Evolutionary conservation across 257 asterid genomes (phyloP).

Genomic region (Salvia rosmarinus): DNA sequence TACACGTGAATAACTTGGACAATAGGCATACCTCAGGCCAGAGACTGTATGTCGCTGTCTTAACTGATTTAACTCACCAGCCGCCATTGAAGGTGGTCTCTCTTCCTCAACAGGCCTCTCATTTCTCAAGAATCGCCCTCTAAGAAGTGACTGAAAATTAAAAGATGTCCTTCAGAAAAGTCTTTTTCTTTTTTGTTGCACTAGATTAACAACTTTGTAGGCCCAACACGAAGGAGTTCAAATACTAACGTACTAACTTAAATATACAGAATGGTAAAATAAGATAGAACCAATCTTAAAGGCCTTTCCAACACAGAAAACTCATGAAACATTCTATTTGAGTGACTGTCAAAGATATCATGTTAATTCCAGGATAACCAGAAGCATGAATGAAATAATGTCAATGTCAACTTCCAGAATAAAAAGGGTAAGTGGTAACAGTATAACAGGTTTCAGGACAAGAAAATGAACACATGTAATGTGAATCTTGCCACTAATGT

Average conservation of each 20-base stretch:
- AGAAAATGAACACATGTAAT: background rate
- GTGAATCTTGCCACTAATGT: slow-evolving; percentile 21
- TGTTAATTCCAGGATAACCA: slow-evolving; percentile 14
- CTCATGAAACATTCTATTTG: background rate
- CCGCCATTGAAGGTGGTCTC: slow-evolving; percentile 62
- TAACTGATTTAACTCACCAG: slow-evolving; percentile 58
- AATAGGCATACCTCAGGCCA: slow-evolving; percentile 54
- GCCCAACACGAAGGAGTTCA: background rate
- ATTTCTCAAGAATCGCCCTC: slow-evolving; percentile 70
- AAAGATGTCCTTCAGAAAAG: slow-evolving; percentile 20
- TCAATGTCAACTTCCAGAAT: slow-evolving; percentile 24
- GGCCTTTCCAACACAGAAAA: slow-evolving; percentile 17
- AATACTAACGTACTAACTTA: slow-evolving; percentile 16
- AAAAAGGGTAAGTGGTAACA: background rate
- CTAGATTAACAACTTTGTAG: background rate
- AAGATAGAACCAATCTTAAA: slow-evolving; percentile 2
- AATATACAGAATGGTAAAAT: background rate
- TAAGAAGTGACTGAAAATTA: slow-evolving; percentile 58
- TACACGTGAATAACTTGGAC: slow-evolving; percentile 29
- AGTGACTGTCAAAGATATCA: slow-evolving; percentile 7
- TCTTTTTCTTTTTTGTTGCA: slow-evolving; percentile 6
- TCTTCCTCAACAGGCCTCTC: slow-evolving; percentile 65
- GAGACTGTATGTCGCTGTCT: slow-evolving; percentile 74
- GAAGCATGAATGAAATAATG: background rate
- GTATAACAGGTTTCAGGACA: background rate